Conservation (phyloP, 306 rosid genomes). For the Malus fusca region DNA sequence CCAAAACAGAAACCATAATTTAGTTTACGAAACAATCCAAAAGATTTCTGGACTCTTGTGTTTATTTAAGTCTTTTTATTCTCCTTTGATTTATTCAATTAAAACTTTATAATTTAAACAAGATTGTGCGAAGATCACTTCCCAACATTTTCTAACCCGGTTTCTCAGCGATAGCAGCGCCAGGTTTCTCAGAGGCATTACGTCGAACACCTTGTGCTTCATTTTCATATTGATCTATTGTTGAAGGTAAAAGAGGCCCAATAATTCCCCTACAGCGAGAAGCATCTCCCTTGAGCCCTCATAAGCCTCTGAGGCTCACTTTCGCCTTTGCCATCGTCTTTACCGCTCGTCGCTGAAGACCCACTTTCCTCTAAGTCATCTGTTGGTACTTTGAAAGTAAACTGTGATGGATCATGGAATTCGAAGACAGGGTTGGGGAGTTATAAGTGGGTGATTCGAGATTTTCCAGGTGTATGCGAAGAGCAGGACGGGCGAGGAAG, state of each 20-base stretch:
- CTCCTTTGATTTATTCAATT: no score
- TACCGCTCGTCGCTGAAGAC: slow-evolving; percentile 23
- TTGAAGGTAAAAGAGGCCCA: slow-evolving; percentile 46
- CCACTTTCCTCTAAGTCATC: slow-evolving; percentile 15
- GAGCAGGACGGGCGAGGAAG: no score
- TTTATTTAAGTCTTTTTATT: no score
- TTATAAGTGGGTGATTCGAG: no score
- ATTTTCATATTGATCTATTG: neutral
- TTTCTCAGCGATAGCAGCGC: slow-evolving; percentile 9
- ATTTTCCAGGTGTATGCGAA: no score
- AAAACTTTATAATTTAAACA: no score
- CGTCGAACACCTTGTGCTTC: slow-evolving; percentile 26
- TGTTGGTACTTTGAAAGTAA: no score
- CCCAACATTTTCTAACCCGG: slow-evolving; percentile 1
- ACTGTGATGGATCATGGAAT: no score
- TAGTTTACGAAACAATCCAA: neutral
- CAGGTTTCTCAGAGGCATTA: slow-evolving; percentile 11
- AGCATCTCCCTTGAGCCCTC: slow-evolving; percentile 55
- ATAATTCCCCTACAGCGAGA: slow-evolving; percentile 38
- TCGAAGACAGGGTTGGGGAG: no score
- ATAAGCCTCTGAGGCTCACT: slow-evolving; percentile 29
- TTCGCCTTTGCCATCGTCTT: slow-evolving; percentile 21
- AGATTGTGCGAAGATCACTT: no score
- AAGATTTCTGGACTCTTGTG: no score
- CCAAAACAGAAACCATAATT: neutral